Conservation (phyloP, 169 alveolate genomes). For the Amoebophrya sp. region DNA sequence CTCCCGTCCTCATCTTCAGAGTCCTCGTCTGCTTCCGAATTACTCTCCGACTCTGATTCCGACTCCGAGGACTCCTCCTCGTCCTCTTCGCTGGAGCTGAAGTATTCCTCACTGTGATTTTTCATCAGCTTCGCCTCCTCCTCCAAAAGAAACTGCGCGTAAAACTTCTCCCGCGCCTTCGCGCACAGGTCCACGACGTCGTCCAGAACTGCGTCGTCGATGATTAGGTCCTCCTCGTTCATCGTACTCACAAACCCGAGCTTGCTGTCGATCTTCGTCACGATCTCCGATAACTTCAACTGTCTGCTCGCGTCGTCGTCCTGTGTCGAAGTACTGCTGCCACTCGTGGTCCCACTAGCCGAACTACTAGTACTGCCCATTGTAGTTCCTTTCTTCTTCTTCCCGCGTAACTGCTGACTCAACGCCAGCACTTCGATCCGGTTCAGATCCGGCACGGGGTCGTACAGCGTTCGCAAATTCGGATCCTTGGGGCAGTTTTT, state of each 20-base stretch:
- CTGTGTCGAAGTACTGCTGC: too few species aligned
- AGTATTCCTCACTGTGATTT: too few species aligned
- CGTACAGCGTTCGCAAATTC: slow-evolving; percentile 21
- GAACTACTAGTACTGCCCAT: too few species aligned
- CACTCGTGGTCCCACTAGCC: too few species aligned
- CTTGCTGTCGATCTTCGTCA: not conserved
- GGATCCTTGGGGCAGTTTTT: slow-evolving; percentile 47
- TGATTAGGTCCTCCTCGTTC: not conserved
- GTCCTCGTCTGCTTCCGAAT: not conserved
- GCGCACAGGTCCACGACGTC: not conserved
- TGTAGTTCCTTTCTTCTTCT: too few species aligned
- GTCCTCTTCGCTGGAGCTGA: too few species aligned
- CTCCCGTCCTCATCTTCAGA: not conserved
- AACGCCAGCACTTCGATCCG: not conserved
- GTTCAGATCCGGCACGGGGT: not conserved
- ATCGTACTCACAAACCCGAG: not conserved
- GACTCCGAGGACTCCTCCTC: too few species aligned
- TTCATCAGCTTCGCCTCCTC: not conserved
- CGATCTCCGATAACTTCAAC: too few species aligned
- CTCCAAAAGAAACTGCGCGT: not conserved
- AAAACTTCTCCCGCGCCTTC: not conserved
- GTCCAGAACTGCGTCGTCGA: not conserved
- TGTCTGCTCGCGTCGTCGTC: too few species aligned
- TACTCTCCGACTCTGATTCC: not conserved
- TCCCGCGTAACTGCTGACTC: not conserved